Conservation (phyloP, 345 rosid genomes). For the Pugionium dolabratum region DNA sequence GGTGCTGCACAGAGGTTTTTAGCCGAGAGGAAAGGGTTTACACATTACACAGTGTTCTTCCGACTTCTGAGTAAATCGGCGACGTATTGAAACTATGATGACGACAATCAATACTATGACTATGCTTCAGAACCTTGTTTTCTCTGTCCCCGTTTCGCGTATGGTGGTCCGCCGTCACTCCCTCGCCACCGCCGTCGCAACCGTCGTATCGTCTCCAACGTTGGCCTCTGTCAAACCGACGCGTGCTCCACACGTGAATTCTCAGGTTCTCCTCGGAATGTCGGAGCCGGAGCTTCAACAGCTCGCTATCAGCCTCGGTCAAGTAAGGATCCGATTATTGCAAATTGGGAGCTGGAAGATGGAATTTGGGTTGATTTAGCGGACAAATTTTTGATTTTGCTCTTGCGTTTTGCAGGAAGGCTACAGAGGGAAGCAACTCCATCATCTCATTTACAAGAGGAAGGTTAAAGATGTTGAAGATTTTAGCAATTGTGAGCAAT, state of each 20-base stretch:
- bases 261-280: slow-evolving; percentile 86
- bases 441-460: slow-evolving; percentile 85
- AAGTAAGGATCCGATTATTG: slow-evolving; percentile 47
- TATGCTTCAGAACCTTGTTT: slow-evolving; percentile 59
- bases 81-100: slow-evolving; percentile 17
- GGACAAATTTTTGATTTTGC: neutral
- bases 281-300: slow-evolving; percentile 86
- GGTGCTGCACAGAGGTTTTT: slow-evolving; percentile 41
- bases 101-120: slow-evolving; percentile 55
- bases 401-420: slow-evolving; percentile 51
- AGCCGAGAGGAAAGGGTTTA: slow-evolving; percentile 41
- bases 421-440: slow-evolving; percentile 90
- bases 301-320: slow-evolving; percentile 76
- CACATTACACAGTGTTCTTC: slow-evolving; percentile 14
- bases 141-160: slow-evolving; percentile 58
- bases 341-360: neutral
- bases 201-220: slow-evolving; percentile 39
- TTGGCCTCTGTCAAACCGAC: slow-evolving; percentile 38
- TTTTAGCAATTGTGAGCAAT: slow-evolving; percentile 71
- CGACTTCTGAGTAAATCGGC: neutral
- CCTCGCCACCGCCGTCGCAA: slow-evolving; percentile 35
- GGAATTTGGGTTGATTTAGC: neutral
- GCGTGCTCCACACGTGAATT: slow-evolving; percentile 55
- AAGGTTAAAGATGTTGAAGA: slow-evolving; percentile 73
- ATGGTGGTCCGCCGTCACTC: slow-evolving; percentile 46